phyloP scores from a whole-genome alignment of 441 rosid species.

The Adansonia madagascariensis region DNA sequence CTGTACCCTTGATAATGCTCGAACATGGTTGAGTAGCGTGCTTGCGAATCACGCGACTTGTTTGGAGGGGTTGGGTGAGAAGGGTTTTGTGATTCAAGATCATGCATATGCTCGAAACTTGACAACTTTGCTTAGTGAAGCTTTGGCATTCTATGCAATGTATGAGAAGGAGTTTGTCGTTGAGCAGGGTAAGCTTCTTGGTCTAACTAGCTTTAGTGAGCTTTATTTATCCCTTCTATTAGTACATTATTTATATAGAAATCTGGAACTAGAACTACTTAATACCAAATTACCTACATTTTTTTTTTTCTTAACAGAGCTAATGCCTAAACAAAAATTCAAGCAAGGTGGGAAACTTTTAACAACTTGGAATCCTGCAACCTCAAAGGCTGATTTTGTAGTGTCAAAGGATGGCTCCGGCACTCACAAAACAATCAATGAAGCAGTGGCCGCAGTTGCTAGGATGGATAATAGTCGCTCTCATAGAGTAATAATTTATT shows the following conservation, averaged over 20 bases:
- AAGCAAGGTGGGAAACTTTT: conserved; percentile 36
- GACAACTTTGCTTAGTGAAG: conserved; percentile 44
- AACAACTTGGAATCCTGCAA: conserved; percentile 54
- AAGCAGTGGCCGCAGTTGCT: conserved; percentile 50
- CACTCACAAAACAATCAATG: conserved; percentile 56
- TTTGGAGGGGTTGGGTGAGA: conserved; percentile 55
- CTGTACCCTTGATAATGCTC: conserved; percentile 49
- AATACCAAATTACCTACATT: neutral
- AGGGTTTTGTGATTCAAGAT: conserved; percentile 27
- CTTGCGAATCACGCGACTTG: conserved; percentile 65
- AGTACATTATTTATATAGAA: neutral
- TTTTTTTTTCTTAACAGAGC: conserved; percentile 3
- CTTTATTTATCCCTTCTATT: neutral
- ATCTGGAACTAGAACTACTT: neutral
- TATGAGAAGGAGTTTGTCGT: conserved; percentile 24
- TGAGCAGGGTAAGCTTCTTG: conserved; percentile 36
- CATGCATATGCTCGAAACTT: conserved; percentile 38
- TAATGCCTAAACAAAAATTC: neutral
- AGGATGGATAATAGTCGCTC: conserved; percentile 38
- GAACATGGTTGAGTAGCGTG: conserved; percentile 68
- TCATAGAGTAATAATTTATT: conserved; percentile 48
- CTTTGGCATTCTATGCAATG: conserved; percentile 52
- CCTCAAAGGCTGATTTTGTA: conserved; percentile 56
- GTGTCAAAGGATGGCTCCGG: conserved; percentile 65
- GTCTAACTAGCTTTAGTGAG: neutral